Conservation (phyloP, 805 yeast genomes). For the Zygoascus bituminiphila region DNA sequence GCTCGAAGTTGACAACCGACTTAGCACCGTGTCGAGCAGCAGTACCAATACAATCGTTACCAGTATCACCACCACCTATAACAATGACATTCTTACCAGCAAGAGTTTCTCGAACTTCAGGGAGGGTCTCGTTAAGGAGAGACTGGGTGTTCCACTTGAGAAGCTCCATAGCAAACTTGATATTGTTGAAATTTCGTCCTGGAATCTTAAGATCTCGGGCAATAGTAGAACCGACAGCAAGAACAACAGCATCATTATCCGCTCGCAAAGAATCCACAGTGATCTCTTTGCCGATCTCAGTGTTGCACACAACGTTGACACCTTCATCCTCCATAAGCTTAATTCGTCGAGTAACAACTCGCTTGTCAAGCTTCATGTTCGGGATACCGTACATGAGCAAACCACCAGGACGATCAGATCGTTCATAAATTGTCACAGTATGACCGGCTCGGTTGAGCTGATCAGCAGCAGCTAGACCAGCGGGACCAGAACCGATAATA, state of each 20-base stretch:
- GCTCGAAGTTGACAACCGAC: conserved; percentile 87
- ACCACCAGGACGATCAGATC: conserved; percentile 95
- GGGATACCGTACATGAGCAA: conserved; percentile 98
- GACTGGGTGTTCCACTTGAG: conserved; percentile 86
- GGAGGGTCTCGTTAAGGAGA: conserved; percentile 70
- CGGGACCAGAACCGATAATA: conserved; percentile 92
- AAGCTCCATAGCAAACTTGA: conserved; percentile 91
- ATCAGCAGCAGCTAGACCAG: conserved; percentile 95
- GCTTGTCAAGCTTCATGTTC: conserved; percentile 94
- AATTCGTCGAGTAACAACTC: conserved; percentile 85
- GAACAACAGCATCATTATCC: conserved; percentile 71
- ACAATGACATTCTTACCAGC: conserved; percentile 89
- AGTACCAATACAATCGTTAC: conserved; percentile 98
- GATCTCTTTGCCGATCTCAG: conserved; percentile 79
- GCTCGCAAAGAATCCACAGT: conserved; percentile 59
- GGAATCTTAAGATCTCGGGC: conserved; percentile 93
- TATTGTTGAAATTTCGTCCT: conserved; percentile 83
- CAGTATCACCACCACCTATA: conserved; percentile 99
- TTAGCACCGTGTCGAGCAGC: conserved; percentile 95
- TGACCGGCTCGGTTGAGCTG: conserved; percentile 97
- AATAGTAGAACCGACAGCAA: conserved; percentile 92
- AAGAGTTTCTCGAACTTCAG: conserved; percentile 59
- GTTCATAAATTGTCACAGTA: conserved; percentile 80
- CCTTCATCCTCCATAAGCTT: conserved; percentile 90
- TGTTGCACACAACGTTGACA: conserved; percentile 62